A percentile compares a stretch with the other conserved stretches of the same genome.
Conservation (phyloP, 192 early-diverging fungal species). For the Backusella liffmaniae region DNA sequence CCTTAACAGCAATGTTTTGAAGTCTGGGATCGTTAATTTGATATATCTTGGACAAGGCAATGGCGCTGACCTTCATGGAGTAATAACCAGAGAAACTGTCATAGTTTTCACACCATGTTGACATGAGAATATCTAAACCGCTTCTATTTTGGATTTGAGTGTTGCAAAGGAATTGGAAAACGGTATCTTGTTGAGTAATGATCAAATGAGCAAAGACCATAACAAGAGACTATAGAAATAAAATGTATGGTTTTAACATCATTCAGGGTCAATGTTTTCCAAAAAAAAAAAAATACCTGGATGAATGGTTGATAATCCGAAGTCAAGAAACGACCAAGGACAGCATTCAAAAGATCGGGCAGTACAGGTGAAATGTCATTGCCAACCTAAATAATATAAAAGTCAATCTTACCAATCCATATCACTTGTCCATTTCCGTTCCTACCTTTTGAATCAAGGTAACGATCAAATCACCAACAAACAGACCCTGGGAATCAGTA, state of each 20-base stretch:
- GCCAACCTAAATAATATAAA: slow-evolving; percentile 44
- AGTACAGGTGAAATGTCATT: slow-evolving; percentile 62
- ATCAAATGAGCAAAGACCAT: slow-evolving; percentile 88
- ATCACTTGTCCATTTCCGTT: background rate
- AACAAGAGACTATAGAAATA: slow-evolving; percentile 61
- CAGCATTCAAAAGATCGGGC: slow-evolving; percentile 77
- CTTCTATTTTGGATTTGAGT: slow-evolving; percentile 58
- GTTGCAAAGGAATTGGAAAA: slow-evolving; percentile 69
- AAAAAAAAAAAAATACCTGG: slow-evolving; percentile 47
- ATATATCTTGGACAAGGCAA: slow-evolving; percentile 77
- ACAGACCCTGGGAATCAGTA: slow-evolving; percentile 79
- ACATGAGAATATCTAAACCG: slow-evolving; percentile 77
- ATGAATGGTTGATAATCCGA: slow-evolving; percentile 80
- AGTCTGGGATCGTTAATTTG: slow-evolving; percentile 65
- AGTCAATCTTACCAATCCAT: slow-evolving; percentile 24
- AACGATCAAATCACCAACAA: slow-evolving; percentile 87
- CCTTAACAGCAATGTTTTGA: slow-evolving; percentile 67
- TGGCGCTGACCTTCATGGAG: slow-evolving; percentile 76
- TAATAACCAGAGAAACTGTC: slow-evolving; percentile 82
- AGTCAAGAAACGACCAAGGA: slow-evolving; percentile 65
- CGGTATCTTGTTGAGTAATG: slow-evolving; percentile 61
- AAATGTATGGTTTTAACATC: background rate
- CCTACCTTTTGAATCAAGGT: slow-evolving; percentile 81
- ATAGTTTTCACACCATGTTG: slow-evolving; percentile 82
- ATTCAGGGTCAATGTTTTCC: background rate